Evolutionary conservation across 805 yeast genomes (phyloP).

Genomic region (Helenozyma baotianmanensis): DNA sequence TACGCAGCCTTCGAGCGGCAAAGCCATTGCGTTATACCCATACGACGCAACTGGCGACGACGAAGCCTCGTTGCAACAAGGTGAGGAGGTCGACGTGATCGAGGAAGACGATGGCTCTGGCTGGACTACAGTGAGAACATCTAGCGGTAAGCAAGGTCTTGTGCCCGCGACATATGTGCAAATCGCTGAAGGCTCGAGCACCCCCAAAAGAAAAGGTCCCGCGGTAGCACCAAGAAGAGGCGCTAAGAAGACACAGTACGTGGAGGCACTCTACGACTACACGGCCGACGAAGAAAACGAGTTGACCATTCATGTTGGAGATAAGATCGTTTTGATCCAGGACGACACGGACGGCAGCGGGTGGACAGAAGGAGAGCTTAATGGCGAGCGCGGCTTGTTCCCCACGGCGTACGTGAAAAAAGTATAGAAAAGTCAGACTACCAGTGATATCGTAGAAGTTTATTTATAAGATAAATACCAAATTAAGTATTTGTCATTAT

Average conservation of each 20-base stretch:
- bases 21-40: slow-evolving; percentile 55
- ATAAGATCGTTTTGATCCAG: slow-evolving; percentile 57
- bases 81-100: slow-evolving; percentile 56
- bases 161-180: slow-evolving; percentile 83
- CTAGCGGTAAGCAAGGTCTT: slow-evolving; percentile 55
- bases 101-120: slow-evolving; percentile 86
- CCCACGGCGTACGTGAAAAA: slow-evolving; percentile 71
- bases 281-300: slow-evolving; percentile 79
- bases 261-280: slow-evolving; percentile 72
- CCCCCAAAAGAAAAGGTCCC: slow-evolving; percentile 56
- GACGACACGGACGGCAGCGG: slow-evolving; percentile 70
- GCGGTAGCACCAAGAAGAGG: slow-evolving; percentile 77
- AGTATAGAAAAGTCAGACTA: slow-evolving; percentile 15
- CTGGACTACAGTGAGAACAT: slow-evolving; percentile 65
- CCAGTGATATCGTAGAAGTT: slow-evolving; percentile 4
- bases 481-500: slow-evolving; percentile 18
- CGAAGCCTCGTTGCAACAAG: slow-evolving; percentile 59
- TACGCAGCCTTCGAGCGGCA: slow-evolving; percentile 13
- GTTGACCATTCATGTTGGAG: slow-evolving; percentile 67
- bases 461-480: slow-evolving; percentile 20
- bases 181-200: slow-evolving; percentile 8
- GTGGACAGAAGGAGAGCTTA: slow-evolving; percentile 89
- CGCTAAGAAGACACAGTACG: slow-evolving; percentile 57
- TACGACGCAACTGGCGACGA: slow-evolving; percentile 71
- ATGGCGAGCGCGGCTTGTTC: slow-evolving; percentile 63